Conservation (phyloP, 257 asterid species). For the Anisodus acutangulus region DNA sequence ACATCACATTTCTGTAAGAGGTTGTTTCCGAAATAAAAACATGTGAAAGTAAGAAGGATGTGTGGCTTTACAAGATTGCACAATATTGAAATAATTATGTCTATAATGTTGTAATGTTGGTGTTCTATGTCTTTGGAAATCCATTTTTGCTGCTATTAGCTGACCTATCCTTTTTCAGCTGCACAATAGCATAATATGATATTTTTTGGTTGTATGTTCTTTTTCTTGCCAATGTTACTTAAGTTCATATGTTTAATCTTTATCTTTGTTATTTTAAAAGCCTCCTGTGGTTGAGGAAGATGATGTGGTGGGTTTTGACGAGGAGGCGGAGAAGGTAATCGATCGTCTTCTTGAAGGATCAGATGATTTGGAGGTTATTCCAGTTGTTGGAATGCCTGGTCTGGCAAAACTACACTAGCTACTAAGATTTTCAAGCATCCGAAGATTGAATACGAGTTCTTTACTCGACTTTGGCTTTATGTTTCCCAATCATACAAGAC, state of each 20-base stretch:
- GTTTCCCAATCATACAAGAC: constrained; percentile 38
- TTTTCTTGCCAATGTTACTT: not conserved
- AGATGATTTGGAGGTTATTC: constrained; percentile 34
- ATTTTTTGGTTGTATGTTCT: not conserved
- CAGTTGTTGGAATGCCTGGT: constrained; percentile 47
- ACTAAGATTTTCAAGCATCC: constrained; percentile 39
- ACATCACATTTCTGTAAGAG: too few relatives aligned
- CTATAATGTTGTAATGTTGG: not conserved
- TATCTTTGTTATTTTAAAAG: not conserved
- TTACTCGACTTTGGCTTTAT: constrained; percentile 38
- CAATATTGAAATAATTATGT: not conserved
- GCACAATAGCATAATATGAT: not conserved
- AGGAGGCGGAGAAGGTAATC: constrained; percentile 32
- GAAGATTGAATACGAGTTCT: constrained; percentile 35
- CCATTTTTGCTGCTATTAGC: not conserved
- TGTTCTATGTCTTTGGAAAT: constrained; percentile 9
- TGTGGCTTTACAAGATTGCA: not conserved
- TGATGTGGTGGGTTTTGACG: constrained; percentile 44
- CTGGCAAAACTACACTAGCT: constrained; percentile 49
- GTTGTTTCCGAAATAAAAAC: not conserved
- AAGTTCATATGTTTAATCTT: not conserved
- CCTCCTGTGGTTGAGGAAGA: constrained; percentile 31
- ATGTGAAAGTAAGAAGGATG: not conserved
- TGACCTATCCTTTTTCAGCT: not conserved
- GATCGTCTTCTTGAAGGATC: constrained; percentile 34